phyloP scores from a whole-genome alignment of 495 filamentous ascomycete species.

The Aspergillus steynii region DNA sequence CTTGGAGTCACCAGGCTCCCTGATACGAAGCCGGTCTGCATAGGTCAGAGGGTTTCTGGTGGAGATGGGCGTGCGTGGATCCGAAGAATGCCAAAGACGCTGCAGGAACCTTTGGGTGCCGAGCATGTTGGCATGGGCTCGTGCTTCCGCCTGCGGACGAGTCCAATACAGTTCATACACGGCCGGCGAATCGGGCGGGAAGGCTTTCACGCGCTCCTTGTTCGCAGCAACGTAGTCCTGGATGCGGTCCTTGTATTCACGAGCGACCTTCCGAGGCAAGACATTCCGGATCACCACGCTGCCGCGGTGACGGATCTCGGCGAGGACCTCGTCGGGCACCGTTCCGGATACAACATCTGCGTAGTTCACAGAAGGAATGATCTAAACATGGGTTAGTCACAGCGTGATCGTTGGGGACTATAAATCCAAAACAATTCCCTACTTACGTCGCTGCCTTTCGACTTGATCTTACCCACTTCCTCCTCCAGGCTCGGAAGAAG shows the following conservation, averaged over 20 bases:
- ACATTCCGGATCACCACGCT: conserved; percentile 65
- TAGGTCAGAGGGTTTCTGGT: conserved; percentile 69
- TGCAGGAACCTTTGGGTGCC: conserved; percentile 70
- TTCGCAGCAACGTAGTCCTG: conserved; percentile 65
- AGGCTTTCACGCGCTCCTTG: conserved; percentile 45
- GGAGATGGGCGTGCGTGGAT: conserved; percentile 62
- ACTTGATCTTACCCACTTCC: conserved; percentile 45
- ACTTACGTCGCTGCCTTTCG: conserved; percentile 52
- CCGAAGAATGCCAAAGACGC: conserved; percentile 68
- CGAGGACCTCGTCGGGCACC: conserved; percentile 41
- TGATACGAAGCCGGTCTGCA: conserved; percentile 79
- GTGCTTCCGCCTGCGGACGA: conserved; percentile 69
- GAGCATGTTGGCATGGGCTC: conserved; percentile 70
- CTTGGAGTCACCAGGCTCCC: conserved; percentile 59
- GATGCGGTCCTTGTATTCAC: conserved; percentile 46
- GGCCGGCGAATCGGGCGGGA: conserved; percentile 64
- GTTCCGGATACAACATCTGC: conserved; percentile 49
- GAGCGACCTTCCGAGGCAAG: conserved; percentile 57
- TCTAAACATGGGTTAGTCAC: conserved; percentile 22
- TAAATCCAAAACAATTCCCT: neutral
- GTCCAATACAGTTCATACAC: conserved; percentile 94
- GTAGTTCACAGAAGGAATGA: conserved; percentile 64
- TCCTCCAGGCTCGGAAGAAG: conserved; percentile 61
- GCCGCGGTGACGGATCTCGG: conserved; percentile 62
- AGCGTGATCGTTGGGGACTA: neutral